A percentile compares a stretch with the other conserved stretches of the same genome.
phyloP scores from a whole-genome alignment of 768 basidiomycete genomes.

The Russula griseocarnosa region DNA sequence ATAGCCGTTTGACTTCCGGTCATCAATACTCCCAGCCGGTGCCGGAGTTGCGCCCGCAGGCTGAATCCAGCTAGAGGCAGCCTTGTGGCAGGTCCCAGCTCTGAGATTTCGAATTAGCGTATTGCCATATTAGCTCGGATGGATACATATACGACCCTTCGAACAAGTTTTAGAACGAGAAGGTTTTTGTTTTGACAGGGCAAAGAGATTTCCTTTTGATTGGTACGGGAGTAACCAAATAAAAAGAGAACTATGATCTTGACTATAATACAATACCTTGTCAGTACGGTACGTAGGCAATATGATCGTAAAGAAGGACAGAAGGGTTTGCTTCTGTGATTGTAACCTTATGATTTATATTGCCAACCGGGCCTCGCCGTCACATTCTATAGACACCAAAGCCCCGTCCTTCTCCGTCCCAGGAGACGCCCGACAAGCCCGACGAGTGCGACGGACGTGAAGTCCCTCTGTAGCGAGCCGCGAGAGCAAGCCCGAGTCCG shows the following conservation, averaged over 20 bases:
- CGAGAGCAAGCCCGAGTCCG: slow-evolving; percentile 83
- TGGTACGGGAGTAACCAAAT: background rate
- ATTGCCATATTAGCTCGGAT: too few relatives aligned
- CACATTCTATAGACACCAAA: slow-evolving; percentile 93
- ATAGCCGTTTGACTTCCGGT: too few relatives aligned
- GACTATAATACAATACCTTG: background rate
- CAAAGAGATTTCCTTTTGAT: background rate
- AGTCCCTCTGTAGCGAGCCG: slow-evolving; percentile 44
- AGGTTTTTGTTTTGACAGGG: too few relatives aligned
- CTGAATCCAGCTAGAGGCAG: too few relatives aligned
- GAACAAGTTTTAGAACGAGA: too few relatives aligned
- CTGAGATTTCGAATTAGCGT: too few relatives aligned
- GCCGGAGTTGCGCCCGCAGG: background rate
- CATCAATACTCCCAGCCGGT: background rate
- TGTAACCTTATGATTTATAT: background rate
- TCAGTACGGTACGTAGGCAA: background rate
- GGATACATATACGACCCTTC: too few relatives aligned
- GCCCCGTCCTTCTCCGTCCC: slow-evolving; percentile 67
- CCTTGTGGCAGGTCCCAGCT: too few relatives aligned
- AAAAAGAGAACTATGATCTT: background rate
- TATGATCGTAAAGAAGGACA: background rate
- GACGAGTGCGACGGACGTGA: background rate
- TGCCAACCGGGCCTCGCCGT: background rate
- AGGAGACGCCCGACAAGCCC: slow-evolving; percentile 38
- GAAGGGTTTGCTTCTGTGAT: background rate